Evolutionary conservation across 768 basidiomycete genomes (phyloP), one percentile per base, ranked within the genome.

Genomic region (Suillus paluster): DNA sequence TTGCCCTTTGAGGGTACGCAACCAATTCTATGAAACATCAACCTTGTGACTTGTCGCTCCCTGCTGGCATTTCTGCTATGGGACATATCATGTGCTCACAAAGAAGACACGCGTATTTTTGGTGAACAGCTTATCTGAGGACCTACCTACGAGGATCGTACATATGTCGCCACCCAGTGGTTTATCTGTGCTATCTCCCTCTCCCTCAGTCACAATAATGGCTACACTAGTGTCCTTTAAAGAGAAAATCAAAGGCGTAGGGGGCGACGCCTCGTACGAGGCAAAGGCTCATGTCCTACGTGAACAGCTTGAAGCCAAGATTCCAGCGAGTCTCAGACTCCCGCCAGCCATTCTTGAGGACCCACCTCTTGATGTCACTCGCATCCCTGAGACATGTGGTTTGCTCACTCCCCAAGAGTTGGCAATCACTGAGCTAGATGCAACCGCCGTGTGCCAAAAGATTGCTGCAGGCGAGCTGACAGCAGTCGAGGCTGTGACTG

Each of bases 401-500:
- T 63, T 79, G 1, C 65, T 79, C 57, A 68, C 68, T 1, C 38
- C 64, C 17, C 61, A 71, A 42, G 77, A 79, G 60, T 64, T 79
- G 46, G 67, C 68, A 5, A 72, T 79, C 8, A 78, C 78, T 4
- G 67, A 70, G 15, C 66, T 76, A 4, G 79, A 80, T 33, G 77
- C 80, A 19, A 78, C 76, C 17, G 72, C 65, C 5, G 58, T 81
- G 21, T 54, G 73, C 14, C 50, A 66, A 46, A 62, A 65, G 8
- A 73, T 80, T 49, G 71, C 71, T 10, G 63, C 60, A 6, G 71
- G 73, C 15, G 50, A 72, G 50, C 68, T 75, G 39, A 73, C 78
- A 0, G 76, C 80, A 1, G 79, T 82, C 8, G 73, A 76, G 15
- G 79, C 79, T 21, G 73, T 76, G 5, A 70, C 67, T 15, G 82